These are phyloP conservation scores for Trichophyton rubrum DNA, from an alignment of 2,329 filamentous ascomycete species.

Conservation along the genomic window DNA sequence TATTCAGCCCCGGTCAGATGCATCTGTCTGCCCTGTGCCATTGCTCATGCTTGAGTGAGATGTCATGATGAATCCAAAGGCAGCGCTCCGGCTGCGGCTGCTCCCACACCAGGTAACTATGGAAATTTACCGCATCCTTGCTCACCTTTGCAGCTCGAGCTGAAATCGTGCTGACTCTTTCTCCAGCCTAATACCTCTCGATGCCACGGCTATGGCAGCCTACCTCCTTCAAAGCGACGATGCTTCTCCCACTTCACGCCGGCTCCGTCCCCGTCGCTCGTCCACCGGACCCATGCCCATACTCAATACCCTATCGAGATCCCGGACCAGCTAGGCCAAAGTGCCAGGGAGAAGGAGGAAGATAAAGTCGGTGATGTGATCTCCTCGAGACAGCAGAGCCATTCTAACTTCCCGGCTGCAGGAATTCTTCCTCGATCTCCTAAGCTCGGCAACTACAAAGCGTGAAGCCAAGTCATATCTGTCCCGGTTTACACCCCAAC, in stretches of 20 bases:
- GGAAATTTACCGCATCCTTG: background rate
- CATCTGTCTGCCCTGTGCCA: background rate
- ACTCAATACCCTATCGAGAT: background rate
- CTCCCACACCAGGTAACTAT: conserved; percentile 8
- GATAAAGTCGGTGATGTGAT: conserved; percentile 25
- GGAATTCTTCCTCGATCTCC: conserved; percentile 76
- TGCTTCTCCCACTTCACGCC: conserved; percentile 9
- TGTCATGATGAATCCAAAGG: conserved; percentile 8
- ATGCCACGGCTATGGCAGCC: conserved; percentile 2
- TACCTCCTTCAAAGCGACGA: conserved; percentile 9
- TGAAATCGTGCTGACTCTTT: background rate
- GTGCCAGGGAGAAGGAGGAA: conserved; percentile 33
- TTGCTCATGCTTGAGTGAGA: background rate
- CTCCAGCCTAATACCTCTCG: conserved; percentile 8
- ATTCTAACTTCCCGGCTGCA: conserved; percentile 24
- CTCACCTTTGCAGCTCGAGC: background rate
- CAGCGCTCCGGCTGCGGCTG: conserved; percentile 6
- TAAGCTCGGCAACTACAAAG: conserved; percentile 82
- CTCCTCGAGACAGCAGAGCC: conserved; percentile 4
- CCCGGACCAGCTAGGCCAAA: conserved; percentile 20
- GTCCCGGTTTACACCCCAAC: conserved; percentile 59
- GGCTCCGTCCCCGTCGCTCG: background rate
- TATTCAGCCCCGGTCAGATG: background rate
- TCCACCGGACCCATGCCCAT: background rate
- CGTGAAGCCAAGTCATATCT: conserved; percentile 87